Base-by-base conservation (phyloP, 2,329 filamentous ascomycete genomes). In the Zymoseptoria crescenta region DNA sequence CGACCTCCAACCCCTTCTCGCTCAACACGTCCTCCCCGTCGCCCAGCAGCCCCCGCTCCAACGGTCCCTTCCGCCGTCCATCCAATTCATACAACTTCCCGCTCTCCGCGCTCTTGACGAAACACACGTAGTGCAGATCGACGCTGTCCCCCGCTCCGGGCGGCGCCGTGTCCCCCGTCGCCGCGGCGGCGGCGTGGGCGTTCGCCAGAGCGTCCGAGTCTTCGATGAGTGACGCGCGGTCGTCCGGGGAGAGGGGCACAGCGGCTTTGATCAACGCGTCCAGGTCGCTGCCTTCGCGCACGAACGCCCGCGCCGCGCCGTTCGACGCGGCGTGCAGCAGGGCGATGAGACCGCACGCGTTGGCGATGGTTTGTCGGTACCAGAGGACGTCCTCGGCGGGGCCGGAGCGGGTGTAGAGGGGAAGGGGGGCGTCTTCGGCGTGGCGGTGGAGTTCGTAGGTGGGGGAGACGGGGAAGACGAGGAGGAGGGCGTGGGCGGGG, bases 101-200 rank as follows among this genome's bases (percentile, higher is more conserved):
- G 57, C 87, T 87, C 72, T 88, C 85, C 55, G 75, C 76, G 1
- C 81, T 83, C 78, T 92, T 94, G 56, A 94, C 88, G 74, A 97
- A 99, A 70, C 90, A 94, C 52, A 97, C 93, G 73, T 96, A 97
- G 77, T 99, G 94, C 67, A 96, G 79, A 71, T 96, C 93, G n/a
- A 96, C 81, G 66, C 87, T 83, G 68, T 89, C 88, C n/a, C 85
- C 82, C 8, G 91, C 90, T 56, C 82, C 77, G 0, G 94, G 93
- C 1, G 92, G 89, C 10, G 80, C 72, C 0, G 91, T 96, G 71
- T 93, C 90, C 19, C 93, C 93, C 61, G 81, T 78, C 7, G 81
- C 81, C 4, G 93, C 94, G 13, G 91, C 91, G 61, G 83, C 82
- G 52, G 84, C 83, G 75, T 97, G 92, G 6, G 91, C 92, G 4